Evolutionary conservation across 371 early-diverging fungal genomes (phyloP).

Genomic region (Apophysomyces trapeziformis): DNA sequence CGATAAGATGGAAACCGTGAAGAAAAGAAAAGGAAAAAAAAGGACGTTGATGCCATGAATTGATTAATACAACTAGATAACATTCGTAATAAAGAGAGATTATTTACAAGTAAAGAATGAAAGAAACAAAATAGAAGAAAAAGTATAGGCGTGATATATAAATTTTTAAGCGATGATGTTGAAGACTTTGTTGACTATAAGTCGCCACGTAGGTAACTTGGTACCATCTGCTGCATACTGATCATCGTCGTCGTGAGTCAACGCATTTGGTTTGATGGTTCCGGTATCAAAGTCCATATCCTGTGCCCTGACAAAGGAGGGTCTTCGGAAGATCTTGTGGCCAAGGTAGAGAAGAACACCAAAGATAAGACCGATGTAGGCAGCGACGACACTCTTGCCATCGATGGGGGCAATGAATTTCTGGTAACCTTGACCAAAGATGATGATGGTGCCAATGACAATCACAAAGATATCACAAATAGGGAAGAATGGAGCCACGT

Average conservation of each 20-base stretch:
- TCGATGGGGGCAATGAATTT: conserved; percentile 48
- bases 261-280: conserved; percentile 18
- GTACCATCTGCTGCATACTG: background rate
- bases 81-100: no score
- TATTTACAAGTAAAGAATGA: background rate
- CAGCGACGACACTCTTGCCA: conserved; percentile 39
- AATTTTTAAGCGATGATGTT: conserved; percentile 25
- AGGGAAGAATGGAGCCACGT: conserved; percentile 71
- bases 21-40: no score
- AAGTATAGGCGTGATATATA: no score
- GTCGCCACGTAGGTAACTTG: conserved; percentile 6
- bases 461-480: conserved; percentile 69
- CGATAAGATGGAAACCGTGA: no score
- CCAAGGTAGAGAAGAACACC: conserved; percentile 50
- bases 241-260: conserved; percentile 21
- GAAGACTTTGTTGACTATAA: conserved; percentile 20
- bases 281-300: conserved; percentile 48
- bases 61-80: no score
- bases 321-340: conserved; percentile 47
- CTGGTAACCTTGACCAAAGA: conserved; percentile 66
- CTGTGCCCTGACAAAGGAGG: conserved; percentile 23
- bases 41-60: no score
- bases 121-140: background rate
- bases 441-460: conserved; percentile 57
- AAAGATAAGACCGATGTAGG: conserved; percentile 53